Evolutionary conservation across 2,329 filamentous ascomycete genomes (phyloP), one percentile per base, ranked within the genome.

Genomic region (Claviceps sorghi): DNA sequence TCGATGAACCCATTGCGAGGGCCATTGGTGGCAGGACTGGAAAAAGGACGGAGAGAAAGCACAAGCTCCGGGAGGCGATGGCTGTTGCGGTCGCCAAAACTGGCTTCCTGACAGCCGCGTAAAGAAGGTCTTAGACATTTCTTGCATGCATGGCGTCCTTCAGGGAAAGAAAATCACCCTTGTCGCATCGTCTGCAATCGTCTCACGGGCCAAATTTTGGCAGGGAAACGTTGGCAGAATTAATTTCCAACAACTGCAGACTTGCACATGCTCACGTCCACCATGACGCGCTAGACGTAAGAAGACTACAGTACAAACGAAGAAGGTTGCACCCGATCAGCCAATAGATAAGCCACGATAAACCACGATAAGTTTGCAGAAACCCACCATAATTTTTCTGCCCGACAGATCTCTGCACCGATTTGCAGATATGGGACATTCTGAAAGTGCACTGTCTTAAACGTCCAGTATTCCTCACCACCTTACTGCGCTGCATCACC

Each of bases 311-410:
- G 40, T 48, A 30, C 32, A 26, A 32, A 41, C 36, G 41, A 19
- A 11, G 17, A 11, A 19, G n/a, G 34, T 47, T 11, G 19, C 15
- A 13, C 7, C 40, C 48, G 42, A 42, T 22, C 54, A 49, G 53
- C 67, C 65, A 69, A 69, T 67, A 54, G 67, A 70, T 69, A 69
- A 66, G 65, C 56, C 4, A n/a, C 57, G 68, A 70, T 69, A 69
- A 66, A 65, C 56, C 4, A n/a, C 57, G 68, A 70, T 69, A 70
- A 64, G 59, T 54, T 7, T 10, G 34, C 17, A 48, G n/a, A 51
- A 52, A 45, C 49, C 53, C 58, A 66, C 64, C 64, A 68, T 65
- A 68, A 69, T 67, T 63, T 68, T 71, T 70, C 26, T 57, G 54
- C 56, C 26, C 30, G 34, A 19, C n/a, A 46, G 42, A 51, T 51